Conservation (phyloP, 176 grass and related monocot genomes). For the Tillandsia leiboldiana region DNA sequence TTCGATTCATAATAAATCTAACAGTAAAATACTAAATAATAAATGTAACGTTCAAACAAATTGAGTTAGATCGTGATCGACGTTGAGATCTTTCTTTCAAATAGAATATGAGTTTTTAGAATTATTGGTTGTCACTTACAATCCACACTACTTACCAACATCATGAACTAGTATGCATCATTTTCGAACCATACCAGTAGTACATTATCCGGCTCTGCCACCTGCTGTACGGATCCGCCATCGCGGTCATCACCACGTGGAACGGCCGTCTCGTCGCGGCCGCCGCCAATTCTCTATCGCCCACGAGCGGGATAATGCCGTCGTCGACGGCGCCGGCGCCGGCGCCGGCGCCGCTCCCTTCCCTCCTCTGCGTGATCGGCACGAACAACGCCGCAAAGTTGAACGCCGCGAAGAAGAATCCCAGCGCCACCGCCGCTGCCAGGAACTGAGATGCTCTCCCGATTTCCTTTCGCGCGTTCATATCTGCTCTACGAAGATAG, state of each 20-base stretch:
- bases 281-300: conserved; percentile 17
- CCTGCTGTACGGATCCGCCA: conserved; percentile 48
- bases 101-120: too few relatives aligned
- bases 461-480: not conserved
- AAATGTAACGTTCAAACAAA: too few relatives aligned
- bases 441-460: conserved; percentile 6
- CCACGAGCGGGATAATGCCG: not conserved
- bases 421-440: conserved; percentile 28
- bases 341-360: conserved; percentile 25
- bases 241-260: conserved; percentile 74
- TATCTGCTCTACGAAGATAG: not conserved
- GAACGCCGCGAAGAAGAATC: conserved; percentile 55
- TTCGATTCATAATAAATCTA: too few relatives aligned
- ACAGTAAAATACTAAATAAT: too few relatives aligned
- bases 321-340: conserved; percentile 31
- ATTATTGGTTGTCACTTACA: too few relatives aligned
- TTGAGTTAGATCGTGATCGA: too few relatives aligned
- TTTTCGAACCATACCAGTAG: conserved; percentile 38
- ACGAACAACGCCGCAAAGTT: conserved; percentile 33
- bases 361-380: not conserved
- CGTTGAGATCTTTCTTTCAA: too few relatives aligned
- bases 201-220: conserved; percentile 90
- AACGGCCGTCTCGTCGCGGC: conserved; percentile 29
- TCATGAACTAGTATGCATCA: too few relatives aligned
- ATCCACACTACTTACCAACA: too few relatives aligned